These are phyloP conservation scores for Primulina huaijiensis DNA, from an alignment of 257 asterid species.

Conservation along the genomic window DNA sequence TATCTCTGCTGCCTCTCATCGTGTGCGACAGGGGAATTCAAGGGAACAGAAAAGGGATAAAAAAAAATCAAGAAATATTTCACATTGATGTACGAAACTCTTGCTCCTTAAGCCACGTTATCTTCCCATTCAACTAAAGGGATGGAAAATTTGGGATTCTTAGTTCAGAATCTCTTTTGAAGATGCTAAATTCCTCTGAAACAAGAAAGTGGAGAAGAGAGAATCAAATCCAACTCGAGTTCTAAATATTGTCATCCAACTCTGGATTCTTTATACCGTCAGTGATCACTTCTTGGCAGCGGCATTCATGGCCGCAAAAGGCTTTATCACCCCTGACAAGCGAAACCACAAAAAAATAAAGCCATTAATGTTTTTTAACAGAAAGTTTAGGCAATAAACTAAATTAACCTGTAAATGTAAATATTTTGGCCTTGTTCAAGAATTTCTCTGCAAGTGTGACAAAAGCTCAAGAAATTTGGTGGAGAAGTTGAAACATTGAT, in stretches of 20 bases:
- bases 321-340: conserved; percentile 64
- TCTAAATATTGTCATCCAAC: conserved; percentile 29
- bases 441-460: conserved; percentile 47
- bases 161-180: conserved; percentile 25
- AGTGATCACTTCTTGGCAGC: conserved; percentile 53
- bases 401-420: conserved; percentile 69
- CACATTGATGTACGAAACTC: conserved; percentile 13
- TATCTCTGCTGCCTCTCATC: conserved; percentile 36
- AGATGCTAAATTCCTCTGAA: conserved; percentile 35
- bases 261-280: conserved; percentile 38
- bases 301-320: conserved; percentile 79
- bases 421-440: conserved; percentile 57
- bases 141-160: conserved; percentile 23
- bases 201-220: conserved; percentile 34
- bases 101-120: background rate
- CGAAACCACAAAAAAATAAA: background rate
- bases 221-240: conserved; percentile 15
- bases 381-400: background rate
- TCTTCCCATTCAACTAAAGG: conserved; percentile 23
- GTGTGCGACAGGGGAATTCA: conserved; percentile 29
- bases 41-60: conserved; percentile 13
- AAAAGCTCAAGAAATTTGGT: conserved; percentile 43
- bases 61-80: background rate
- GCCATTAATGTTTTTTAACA: background rate
- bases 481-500: conserved; percentile 20